Evolutionary conservation across 2,329 filamentous ascomycete species (phyloP).

Genomic region (Raffaelea albimanens): DNA sequence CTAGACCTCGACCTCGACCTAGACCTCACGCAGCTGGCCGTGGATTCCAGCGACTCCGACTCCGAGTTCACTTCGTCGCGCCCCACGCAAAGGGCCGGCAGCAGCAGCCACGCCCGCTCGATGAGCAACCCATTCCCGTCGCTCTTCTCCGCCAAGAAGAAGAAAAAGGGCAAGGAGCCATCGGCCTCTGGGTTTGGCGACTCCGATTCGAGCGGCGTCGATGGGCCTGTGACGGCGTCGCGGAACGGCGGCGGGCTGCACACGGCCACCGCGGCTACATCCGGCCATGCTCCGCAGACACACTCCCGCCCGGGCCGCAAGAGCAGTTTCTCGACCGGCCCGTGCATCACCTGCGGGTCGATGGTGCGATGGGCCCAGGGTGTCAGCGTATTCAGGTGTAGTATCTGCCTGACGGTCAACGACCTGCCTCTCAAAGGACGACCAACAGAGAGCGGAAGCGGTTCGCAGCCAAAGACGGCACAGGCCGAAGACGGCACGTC

Average conservation of each 20-base stretch:
- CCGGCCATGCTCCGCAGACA: no score
- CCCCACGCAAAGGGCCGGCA: conserved; percentile 11
- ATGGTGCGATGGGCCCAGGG: conserved; percentile 70
- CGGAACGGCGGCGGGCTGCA: conserved; percentile 6
- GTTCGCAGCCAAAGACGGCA: no score
- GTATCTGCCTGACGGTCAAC: conserved; percentile 76
- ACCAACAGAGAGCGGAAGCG: no score
- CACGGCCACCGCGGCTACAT: background rate
- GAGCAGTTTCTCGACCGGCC: conserved; percentile 54
- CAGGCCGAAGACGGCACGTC: no score
- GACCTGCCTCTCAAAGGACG: conserved; percentile 39
- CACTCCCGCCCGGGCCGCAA: no score
- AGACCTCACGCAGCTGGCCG: conserved; percentile 13
- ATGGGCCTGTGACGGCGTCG: conserved; percentile 22
- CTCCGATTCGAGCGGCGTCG: conserved; percentile 32
- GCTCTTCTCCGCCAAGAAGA: conserved; percentile 54
- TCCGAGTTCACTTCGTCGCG: conserved; percentile 24
- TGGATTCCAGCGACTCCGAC: conserved; percentile 28
- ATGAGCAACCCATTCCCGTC: conserved; percentile 74
- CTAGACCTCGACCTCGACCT: conserved; percentile 17
- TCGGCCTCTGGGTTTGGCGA: conserved; percentile 21
- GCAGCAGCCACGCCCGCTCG: conserved; percentile 47
- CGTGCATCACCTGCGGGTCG: conserved; percentile 79
- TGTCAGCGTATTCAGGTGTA: conserved; percentile 68
- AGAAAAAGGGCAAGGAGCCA: conserved; percentile 32